Evolutionary conservation across 371 early-diverging fungal species (phyloP).

Genomic region (Nosema granulosis): DNA sequence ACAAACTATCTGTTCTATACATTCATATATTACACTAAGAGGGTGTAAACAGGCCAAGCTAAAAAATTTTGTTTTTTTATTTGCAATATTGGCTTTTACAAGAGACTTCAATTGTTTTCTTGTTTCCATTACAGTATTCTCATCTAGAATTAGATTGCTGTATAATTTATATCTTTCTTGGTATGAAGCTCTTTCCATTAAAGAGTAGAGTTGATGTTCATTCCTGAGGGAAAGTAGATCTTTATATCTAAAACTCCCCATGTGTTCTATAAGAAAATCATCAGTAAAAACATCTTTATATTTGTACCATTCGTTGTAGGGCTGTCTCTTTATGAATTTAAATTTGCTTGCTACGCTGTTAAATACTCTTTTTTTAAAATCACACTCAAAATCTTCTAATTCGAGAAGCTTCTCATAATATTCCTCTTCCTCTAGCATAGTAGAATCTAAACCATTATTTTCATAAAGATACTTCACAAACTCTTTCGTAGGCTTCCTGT

Average conservation of each 20-base stretch:
- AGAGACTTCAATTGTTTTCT: slow-evolving; percentile 6
- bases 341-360: too few relatives aligned
- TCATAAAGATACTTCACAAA: too few relatives aligned
- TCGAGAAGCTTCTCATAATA: too few relatives aligned
- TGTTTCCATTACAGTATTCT: neutral
- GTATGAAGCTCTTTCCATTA: neutral
- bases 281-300: neutral
- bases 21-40: slow-evolving; percentile 5
- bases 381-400: too few relatives aligned
- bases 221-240: neutral
- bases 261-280: slow-evolving; percentile 7
- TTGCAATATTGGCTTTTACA: slow-evolving; percentile 5
- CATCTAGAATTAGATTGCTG: neutral
- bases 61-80: neutral
- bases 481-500: too few relatives aligned
- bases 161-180: neutral
- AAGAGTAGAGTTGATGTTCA: neutral
- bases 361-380: too few relatives aligned
- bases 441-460: too few relatives aligned
- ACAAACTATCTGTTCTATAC: neutral
- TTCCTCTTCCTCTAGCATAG: too few relatives aligned
- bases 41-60: neutral
- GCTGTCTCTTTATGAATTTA: neutral
- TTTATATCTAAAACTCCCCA: neutral
- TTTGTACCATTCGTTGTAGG: neutral